Evolutionary conservation across 2,329 filamentous ascomycete genomes (phyloP), one percentile per base, ranked within the genome.

Genomic region (Didymella arachidicola): DNA sequence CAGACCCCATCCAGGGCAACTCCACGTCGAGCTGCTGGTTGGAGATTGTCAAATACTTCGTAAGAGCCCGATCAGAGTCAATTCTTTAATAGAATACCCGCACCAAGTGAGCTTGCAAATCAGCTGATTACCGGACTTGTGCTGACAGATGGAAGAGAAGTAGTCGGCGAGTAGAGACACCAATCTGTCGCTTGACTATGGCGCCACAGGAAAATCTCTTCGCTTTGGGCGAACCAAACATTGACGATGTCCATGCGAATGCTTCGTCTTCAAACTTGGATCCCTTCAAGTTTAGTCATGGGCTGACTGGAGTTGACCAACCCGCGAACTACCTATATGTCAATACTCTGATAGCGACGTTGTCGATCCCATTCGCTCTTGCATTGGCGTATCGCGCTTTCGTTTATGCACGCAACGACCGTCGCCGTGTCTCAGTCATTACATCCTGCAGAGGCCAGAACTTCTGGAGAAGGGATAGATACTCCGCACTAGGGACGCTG

Each of bases 261-360:
- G 30, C 44, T 16, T 59, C 63, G 6, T 7, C 16, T 7, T 52
- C 50, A 32, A 61, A 59, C 30, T 16, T 12, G 18, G 68, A 72
- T 39, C 69, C 68, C 8, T 71, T 72, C 57, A 65, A 63, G 19
- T 77, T 68, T 51, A 72, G 74, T 51, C 74, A 79, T 61, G 79
- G 80, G 39, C 71, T 82, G 5, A 66, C 65, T 22, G 80, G 80
- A 18, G 79, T 82, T 32, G 68, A 81, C 57, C 80, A 81, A 59
- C 62, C 64, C 16, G 61, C 69, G 12, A 82, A 82, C 67, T 80
- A 73, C 56, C 68, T 79, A 34, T 79, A 61, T 22, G 56, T 64
- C 45, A 59, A 66, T 10, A 45, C 63, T 14, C 46, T 68, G 12
- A 38, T 64, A 36, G 50, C 45, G 14, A 66, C 64, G 8, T 39